Base-by-base conservation (phyloP, 2,329 filamentous ascomycete species). In the Whalleya microplaca region DNA sequence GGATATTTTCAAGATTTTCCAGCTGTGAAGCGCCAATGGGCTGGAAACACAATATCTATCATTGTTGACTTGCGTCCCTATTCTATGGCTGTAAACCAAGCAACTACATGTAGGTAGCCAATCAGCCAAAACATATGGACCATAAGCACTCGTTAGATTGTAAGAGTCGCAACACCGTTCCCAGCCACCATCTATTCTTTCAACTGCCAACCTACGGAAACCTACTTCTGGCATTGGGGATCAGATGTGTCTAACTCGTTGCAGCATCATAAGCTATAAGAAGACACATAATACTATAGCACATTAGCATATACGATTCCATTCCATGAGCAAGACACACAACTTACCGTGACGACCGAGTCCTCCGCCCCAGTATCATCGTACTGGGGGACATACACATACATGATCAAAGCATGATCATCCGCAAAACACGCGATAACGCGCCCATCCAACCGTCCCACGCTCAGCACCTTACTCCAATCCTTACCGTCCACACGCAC, bases 401-500 rank as follows among this genome's bases (percentile, higher is more conserved):
- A 95, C 21, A 95, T 77, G 41, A 95, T 91, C 60, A 96, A 73
- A 2, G 91, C 90, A 71, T 92, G 87, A 51, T 91, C 89, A 68
- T 95, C 82, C 41, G 87, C 87, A 72, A 96, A 92, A 71, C 93
- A 97, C 54, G 93, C 95, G 78, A 98, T 95, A 49, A 98, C 94
- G 64, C 92, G 83, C 0, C 92, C 94, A 65, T 95, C 94, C 27
- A 98, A 77, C 48, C 93, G 82, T 1, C 94, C 94, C 12, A 98
- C 93, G 72, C 92, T 96, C 64, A 99, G 80, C n/a, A 98, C 94
- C 64, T 85, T 86, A 29, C 92, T 92, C 94, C 95, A 98, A 72
- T 99, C 95, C 72, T 87, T 89, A 32, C 92, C 95, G 75, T 98
- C 95, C 21, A 98, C 92, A 51, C 91, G 83, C 37, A 98, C 94